Percentiles rank a stretch among this genome's conserved stretches.
phyloP scores from a whole-genome alignment of 129 eudicot species.

The Escallonia rubra region DNA sequence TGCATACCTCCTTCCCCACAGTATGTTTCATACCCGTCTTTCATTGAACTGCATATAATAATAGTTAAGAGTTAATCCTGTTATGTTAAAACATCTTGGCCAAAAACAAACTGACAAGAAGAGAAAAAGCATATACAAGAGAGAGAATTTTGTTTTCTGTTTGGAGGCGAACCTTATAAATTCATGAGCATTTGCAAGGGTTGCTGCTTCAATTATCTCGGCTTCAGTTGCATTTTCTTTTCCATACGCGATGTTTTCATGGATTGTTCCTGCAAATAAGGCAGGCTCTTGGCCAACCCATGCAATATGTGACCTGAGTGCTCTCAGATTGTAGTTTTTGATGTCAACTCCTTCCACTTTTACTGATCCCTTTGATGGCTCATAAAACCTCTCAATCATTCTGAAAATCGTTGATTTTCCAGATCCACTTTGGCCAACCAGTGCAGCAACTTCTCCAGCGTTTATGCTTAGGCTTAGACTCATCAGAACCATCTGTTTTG shows the following conservation, averaged over 20 bases:
- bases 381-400: slow-evolving; percentile 14
- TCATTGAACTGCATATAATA: no score
- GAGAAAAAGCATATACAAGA: no score
- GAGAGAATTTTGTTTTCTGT: no score
- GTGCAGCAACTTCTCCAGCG: slow-evolving; percentile 8
- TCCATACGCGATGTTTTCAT: slow-evolving; percentile 84
- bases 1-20: slow-evolving; percentile 86
- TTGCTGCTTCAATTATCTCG: slow-evolving; percentile 79
- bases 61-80: no score
- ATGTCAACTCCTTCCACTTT: slow-evolving; percentile 5
- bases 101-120: no score
- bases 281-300: slow-evolving; percentile 1
- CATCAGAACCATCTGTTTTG: slow-evolving; percentile 3
- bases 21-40: slow-evolving; percentile 69
- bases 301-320: slow-evolving; percentile 4
- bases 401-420: no score
- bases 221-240: slow-evolving; percentile 79
- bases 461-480: slow-evolving; percentile 1
- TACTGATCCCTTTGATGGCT: slow-evolving; percentile 1
- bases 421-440: slow-evolving; percentile 12
- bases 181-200: slow-evolving; percentile 67
- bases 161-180: slow-evolving; percentile 79
- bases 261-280: slow-evolving; percentile 72
- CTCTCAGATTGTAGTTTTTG: not conserved
- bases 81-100: no score